A percentile compares a stretch with the other conserved stretches of the same genome.
phyloP scores from a whole-genome alignment of 176 grass and related monocot genomes.

The Avena eriantha region DNA sequence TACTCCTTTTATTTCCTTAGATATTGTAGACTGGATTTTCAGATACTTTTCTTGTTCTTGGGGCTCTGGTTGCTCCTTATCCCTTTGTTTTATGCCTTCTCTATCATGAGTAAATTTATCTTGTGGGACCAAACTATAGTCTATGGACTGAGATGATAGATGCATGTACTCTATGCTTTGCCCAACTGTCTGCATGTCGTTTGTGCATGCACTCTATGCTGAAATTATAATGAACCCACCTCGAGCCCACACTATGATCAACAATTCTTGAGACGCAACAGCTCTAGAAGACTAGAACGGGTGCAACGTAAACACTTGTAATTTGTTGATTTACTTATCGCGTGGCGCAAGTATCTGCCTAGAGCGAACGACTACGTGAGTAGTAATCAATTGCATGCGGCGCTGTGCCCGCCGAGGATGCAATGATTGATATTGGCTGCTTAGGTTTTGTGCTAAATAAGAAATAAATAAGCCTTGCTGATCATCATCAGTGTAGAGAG shows the following conservation, averaged over 20 bases:
- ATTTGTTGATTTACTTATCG: neutral
- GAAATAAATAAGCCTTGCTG: neutral
- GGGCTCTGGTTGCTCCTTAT: too few relatives aligned
- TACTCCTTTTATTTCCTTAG: neutral
- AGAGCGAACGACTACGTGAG: neutral
- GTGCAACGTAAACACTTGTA: neutral
- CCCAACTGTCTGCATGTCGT: neutral
- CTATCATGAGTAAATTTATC: neutral
- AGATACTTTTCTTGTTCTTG: too few relatives aligned
- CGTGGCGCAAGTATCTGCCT: neutral
- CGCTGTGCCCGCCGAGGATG: neutral
- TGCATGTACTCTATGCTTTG: neutral
- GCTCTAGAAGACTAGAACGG: neutral
- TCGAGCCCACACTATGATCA: slow-evolving; percentile 26
- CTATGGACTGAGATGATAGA: neutral
- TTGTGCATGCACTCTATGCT: neutral
- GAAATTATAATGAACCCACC: slow-evolving; percentile 1
- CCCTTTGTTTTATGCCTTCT: too few relatives aligned
- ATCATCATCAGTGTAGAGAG: neutral
- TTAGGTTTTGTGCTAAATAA: neutral
- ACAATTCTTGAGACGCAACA: neutral
- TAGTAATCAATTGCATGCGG: neutral
- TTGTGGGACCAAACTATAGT: neutral
- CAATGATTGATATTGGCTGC: neutral
- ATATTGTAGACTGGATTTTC: too few relatives aligned